Percentiles rank a stretch among this genome's conserved stretches.
Conservation (phyloP, 768 basidiomycete genomes). For the Boletus subparvulus region DNA sequence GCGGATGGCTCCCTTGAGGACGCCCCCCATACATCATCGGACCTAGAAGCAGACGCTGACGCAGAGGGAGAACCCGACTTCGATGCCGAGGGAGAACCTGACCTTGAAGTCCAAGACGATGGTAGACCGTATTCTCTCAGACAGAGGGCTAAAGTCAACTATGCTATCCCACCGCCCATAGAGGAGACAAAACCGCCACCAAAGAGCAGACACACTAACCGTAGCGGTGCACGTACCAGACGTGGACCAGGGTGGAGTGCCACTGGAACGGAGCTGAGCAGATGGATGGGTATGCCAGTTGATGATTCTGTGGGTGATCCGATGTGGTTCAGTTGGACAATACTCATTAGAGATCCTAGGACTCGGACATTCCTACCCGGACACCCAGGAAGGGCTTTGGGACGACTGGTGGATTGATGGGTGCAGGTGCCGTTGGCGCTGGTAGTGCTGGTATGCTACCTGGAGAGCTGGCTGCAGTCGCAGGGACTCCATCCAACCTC, state of each 20-base stretch:
- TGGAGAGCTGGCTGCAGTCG: conserved; percentile 57
- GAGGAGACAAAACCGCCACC: conserved; percentile 57
- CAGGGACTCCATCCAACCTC: conserved; percentile 80
- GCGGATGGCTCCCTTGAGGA: conserved; percentile 63
- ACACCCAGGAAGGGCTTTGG: conserved; percentile 70
- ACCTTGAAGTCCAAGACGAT: conserved; percentile 42
- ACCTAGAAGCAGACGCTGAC: conserved; percentile 36
- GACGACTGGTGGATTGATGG: conserved; percentile 51
- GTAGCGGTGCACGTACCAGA: conserved; percentile 39
- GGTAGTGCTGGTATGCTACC: conserved; percentile 59
- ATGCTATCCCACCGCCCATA: conserved; percentile 77
- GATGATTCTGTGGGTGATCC: conserved; percentile 63
- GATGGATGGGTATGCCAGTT: conserved; percentile 70
- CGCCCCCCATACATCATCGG: conserved; percentile 42
- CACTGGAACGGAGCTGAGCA: conserved; percentile 70
- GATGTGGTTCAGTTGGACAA: not conserved
- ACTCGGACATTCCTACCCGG: conserved; percentile 68
- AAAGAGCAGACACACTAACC: conserved; percentile 38
- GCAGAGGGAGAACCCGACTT: conserved; percentile 41
- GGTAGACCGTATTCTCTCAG: conserved; percentile 56
- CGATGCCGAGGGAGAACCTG: conserved; percentile 39
- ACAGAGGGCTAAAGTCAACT: conserved; percentile 65
- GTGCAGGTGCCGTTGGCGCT: conserved; percentile 44
- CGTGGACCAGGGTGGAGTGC: conserved; percentile 76
- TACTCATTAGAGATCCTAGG: conserved; percentile 38